These are phyloP conservation scores for Coelastrella sp. DNA, from an alignment of 139 green algal species.

Conservation along the genomic window DNA sequence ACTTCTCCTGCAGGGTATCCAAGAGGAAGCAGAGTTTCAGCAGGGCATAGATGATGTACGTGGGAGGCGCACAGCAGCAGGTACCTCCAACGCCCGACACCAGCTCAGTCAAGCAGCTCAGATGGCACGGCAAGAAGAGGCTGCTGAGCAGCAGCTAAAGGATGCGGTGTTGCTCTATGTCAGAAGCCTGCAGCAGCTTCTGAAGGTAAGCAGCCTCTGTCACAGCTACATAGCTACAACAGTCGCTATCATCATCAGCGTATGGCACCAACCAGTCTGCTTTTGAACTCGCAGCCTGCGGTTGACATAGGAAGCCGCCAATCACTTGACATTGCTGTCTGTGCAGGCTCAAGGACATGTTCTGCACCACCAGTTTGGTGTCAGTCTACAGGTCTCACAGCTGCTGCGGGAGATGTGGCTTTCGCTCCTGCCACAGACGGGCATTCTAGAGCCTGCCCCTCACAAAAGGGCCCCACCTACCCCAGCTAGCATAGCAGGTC, in stretches of 20 bases:
- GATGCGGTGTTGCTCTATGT: background rate
- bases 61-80: conserved; percentile 15
- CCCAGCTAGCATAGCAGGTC: background rate
- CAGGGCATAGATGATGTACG: conserved; percentile 36
- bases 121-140: conserved; percentile 3
- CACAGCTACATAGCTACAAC: background rate
- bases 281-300: no score
- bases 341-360: conserved; percentile 7
- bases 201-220: conserved; percentile 7
- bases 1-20: background rate
- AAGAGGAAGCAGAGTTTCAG: conserved; percentile 43
- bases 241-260: no score
- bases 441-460: conserved; percentile 26
- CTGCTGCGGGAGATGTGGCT: conserved; percentile 46
- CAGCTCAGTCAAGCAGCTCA: conserved; percentile 22
- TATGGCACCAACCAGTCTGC: no score
- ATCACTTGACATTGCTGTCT: no score
- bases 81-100: background rate
- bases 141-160: conserved; percentile 9
- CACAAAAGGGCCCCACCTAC: background rate
- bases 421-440: conserved; percentile 17
- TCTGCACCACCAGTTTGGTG: conserved; percentile 1
- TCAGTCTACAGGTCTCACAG: background rate
- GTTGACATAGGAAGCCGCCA: no score
- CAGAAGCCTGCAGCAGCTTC: conserved; percentile 15